Base-by-base conservation (phyloP, 768 basidiomycete species). In the Suillus occidentalis region DNA sequence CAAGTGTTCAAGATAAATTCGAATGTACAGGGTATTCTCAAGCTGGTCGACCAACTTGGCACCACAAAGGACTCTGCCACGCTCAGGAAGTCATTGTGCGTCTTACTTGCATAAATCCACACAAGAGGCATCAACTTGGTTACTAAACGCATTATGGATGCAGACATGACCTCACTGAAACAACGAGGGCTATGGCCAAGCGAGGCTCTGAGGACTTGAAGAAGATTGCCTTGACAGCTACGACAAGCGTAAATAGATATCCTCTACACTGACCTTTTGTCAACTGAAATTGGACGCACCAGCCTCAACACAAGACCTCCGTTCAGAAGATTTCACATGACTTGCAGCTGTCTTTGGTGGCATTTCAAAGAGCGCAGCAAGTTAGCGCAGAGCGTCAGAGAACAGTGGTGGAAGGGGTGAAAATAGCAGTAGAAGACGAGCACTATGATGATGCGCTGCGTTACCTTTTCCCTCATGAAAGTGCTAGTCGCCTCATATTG, bases 1-100 rank as follows among this genome's bases (percentile, higher is more conserved):
- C 96, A 99, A 76, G 94, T 97, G 64, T 98, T 99, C 89, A 99
- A 99, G 86, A 95, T 99, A 81, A 96, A 97, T 72, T 87, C 93
- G 65, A 99, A 99, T 78, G 95, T 98, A 3, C 94, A 97, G 72
- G 97, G 93, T 18, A 96, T 99, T 58, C 77, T 94, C 70, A 94
- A 93, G 78, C 84, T 95, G n/a, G 94, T 99, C n/a, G 95, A 99
- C 73, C 92, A 96, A 76, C 85, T 99, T 1, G 97, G 97, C 5
- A 94, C 91, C 0, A 80, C 80, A 39, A 87, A 88, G 71, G 96
- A 99, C 75, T 93, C 90, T 20, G 86, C 89, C 1, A 76, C 81
- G 3, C 78, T 99, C 61, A 84, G 97, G 70, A 94, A 91, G 77
- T 90, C 87, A 60, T 79, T 99, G 96, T 97, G 72, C 67, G 94